A percentile compares a stretch with the other conserved stretches of the same genome.
phyloP scores from a whole-genome alignment of 2,329 filamentous ascomycete genomes.

The Fusarium veterinarium region DNA sequence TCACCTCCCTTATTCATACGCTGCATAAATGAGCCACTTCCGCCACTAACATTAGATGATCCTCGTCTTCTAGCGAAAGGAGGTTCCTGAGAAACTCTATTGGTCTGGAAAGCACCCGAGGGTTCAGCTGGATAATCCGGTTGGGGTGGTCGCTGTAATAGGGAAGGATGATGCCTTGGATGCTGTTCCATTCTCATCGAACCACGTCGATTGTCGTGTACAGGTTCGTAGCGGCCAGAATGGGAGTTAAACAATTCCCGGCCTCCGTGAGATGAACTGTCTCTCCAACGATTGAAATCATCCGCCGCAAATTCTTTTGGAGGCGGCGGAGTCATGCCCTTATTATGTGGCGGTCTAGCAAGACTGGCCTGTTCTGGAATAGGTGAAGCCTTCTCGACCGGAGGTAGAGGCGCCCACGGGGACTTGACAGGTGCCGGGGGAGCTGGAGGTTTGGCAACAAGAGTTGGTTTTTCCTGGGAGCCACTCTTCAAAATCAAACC shows the following conservation, averaged over 20 bases:
- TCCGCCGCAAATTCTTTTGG: constrained; percentile 89
- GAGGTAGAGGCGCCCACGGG: constrained; percentile 89
- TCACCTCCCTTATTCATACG: constrained; percentile 62
- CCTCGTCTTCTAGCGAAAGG: constrained; percentile 81
- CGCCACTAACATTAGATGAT: constrained; percentile 92
- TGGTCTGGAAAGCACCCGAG: constrained; percentile 86
- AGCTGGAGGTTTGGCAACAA: constrained; percentile 77
- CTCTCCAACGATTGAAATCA: constrained; percentile 91
- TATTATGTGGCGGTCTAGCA: constrained; percentile 63
- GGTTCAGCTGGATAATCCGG: constrained; percentile 81
- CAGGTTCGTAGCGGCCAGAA: constrained; percentile 92
- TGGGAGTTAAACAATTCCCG: constrained; percentile 95
- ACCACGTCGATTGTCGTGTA: constrained; percentile 76
- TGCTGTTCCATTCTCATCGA: constrained; percentile 74
- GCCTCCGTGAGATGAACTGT: constrained; percentile 70
- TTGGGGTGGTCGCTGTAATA: constrained; percentile 79
- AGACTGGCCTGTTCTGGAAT: constrained; percentile 64
- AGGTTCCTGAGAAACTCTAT: constrained; percentile 73
- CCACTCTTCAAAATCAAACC: constrained; percentile 74
- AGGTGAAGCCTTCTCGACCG: constrained; percentile 83
- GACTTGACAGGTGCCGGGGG: constrained; percentile 82
- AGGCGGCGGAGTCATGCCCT: constrained; percentile 62
- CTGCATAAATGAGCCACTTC: constrained; percentile 76
- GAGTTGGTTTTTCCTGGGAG: constrained; percentile 74
- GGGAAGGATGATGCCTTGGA: constrained; percentile 74